Percentiles rank a stretch among this genome's conserved stretches.
phyloP scores from a whole-genome alignment of 176 grass and related monocot genomes.

The Zea luxurians region DNA sequence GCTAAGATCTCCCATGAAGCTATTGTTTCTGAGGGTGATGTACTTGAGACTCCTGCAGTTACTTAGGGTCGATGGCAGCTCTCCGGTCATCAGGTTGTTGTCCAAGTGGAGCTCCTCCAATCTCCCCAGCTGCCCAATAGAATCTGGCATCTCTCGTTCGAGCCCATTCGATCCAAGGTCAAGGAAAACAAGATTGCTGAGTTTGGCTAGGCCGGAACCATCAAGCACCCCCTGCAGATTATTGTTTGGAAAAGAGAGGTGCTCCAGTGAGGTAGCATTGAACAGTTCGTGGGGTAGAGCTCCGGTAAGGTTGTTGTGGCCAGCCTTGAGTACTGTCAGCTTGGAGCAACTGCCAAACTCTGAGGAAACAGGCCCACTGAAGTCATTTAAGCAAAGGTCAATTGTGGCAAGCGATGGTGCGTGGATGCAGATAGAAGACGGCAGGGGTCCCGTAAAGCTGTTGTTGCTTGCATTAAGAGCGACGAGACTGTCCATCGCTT shows the following conservation, averaged over 20 bases:
- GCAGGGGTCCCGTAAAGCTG: slow-evolving; percentile 63
- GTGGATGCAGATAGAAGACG: slow-evolving; percentile 49
- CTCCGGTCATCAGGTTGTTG: slow-evolving; percentile 58
- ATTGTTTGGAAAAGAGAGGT: slow-evolving; percentile 56
- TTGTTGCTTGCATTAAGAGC: slow-evolving; percentile 80
- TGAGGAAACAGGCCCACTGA: slow-evolving; percentile 50
- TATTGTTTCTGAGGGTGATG: slow-evolving; percentile 66
- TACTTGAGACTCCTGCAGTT: slow-evolving; percentile 61
- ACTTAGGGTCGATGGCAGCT: slow-evolving; percentile 47
- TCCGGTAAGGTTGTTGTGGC: slow-evolving; percentile 54
- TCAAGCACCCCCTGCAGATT: slow-evolving; percentile 51
- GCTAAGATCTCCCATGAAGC: slow-evolving; percentile 51
- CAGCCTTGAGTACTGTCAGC: slow-evolving; percentile 58
- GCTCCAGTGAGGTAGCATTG: slow-evolving; percentile 46
- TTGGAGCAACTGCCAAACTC: slow-evolving; percentile 60
- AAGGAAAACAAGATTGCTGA: slow-evolving; percentile 46
- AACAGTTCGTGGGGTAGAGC: slow-evolving; percentile 57
- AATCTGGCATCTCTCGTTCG: slow-evolving; percentile 46
- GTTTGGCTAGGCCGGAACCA: slow-evolving; percentile 45
- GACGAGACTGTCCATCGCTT: slow-evolving; percentile 45
- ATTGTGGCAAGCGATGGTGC: slow-evolving; percentile 49
- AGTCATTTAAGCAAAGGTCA: slow-evolving; percentile 56
- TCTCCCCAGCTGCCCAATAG: slow-evolving; percentile 54
- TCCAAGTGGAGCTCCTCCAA: slow-evolving; percentile 48
- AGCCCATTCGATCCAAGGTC: slow-evolving; percentile 55